Evolutionary conservation across 495 filamentous ascomycete species (phyloP).

Genomic region (Trichoderma reesei): DNA sequence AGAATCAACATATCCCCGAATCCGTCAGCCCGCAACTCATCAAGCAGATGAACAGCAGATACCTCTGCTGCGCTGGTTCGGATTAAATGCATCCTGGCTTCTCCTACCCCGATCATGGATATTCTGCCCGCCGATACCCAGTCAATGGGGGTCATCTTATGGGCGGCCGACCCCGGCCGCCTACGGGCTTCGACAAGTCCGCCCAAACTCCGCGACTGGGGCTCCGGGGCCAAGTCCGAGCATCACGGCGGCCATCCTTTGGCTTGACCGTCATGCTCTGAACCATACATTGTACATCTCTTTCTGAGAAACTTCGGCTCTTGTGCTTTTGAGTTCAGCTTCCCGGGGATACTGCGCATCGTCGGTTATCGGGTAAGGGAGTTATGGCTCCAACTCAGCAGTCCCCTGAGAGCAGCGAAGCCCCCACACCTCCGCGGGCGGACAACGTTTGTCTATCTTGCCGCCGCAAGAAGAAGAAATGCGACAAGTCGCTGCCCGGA

Average conservation of each 20-base stretch:
- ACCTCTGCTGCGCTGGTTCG: no score
- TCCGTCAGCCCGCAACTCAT: no score
- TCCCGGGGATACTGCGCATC: background rate
- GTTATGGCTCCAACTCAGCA: background rate
- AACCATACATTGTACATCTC: background rate
- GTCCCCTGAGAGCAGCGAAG: background rate
- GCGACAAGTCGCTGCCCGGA: background rate
- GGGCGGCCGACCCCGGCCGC: background rate
- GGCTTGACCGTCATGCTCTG: no score
- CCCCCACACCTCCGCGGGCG: background rate
- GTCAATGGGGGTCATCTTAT: background rate
- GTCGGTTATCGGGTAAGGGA: background rate
- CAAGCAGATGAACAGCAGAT: no score
- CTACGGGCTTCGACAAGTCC: background rate
- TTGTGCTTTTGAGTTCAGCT: background rate
- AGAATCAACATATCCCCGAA: no score
- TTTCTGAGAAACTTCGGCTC: background rate
- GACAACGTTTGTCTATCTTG: constrained; percentile 3
- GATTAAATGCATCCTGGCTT: no score
- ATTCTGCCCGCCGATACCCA: no score
- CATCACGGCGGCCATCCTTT: no score
- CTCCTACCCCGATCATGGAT: no score
- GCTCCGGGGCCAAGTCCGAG: background rate
- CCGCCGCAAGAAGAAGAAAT: background rate
- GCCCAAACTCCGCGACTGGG: background rate